These are phyloP conservation scores for Sordariomycetes sp. DNA, from an alignment of 2,329 filamentous ascomycete species.

Conservation along the genomic window DNA sequence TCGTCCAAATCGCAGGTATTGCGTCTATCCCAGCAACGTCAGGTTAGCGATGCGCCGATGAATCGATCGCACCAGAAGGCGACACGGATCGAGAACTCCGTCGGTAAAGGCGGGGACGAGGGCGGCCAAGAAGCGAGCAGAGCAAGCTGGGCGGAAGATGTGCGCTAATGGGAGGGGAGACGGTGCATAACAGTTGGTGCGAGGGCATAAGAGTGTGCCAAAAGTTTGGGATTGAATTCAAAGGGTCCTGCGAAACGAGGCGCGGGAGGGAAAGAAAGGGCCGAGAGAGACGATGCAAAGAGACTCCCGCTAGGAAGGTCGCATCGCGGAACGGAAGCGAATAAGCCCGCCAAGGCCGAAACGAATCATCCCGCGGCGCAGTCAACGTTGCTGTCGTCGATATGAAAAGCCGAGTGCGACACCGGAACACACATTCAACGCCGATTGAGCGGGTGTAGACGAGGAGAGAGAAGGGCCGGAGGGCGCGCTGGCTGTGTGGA, in stretches of 20 bases:
- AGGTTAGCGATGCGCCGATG: not conserved
- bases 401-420: not conserved
- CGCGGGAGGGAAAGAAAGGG: not conserved
- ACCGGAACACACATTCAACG: not conserved
- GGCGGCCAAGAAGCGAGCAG: not conserved
- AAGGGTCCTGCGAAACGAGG: not conserved
- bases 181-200: not conserved
- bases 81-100: not conserved
- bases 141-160: not conserved
- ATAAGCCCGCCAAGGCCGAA: not conserved
- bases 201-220: not conserved
- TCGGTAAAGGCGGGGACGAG: not conserved
- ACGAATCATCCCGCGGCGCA: not conserved
- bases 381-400: not conserved
- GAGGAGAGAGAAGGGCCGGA: not conserved
- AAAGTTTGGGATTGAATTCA: not conserved
- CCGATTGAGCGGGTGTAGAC: not conserved
- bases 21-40: not conserved
- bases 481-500: not conserved
- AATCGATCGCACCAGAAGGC: not conserved
- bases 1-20: not conserved
- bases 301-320: not conserved
- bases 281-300: not conserved
- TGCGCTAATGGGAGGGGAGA: not conserved
- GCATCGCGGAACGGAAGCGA: not conserved